Evolutionary conservation across 352 stramenopile genomes (phyloP).

Genomic region (Phytophthora brassicae): DNA sequence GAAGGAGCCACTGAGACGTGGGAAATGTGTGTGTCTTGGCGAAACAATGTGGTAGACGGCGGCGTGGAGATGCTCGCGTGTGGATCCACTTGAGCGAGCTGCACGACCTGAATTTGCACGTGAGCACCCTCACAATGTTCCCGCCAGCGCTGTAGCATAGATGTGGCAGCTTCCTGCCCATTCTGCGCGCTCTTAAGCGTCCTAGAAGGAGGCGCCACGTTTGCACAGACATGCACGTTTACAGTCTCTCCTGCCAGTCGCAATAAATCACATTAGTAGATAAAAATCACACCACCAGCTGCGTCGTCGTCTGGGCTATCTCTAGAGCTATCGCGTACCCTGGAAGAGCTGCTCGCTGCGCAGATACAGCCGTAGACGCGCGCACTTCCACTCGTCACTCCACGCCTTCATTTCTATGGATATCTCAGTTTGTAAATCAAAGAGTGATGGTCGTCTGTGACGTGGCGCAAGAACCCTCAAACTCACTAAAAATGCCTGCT

Average conservation of each 20-base stretch:
- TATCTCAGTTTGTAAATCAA: background rate
- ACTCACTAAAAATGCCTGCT: too few species aligned
- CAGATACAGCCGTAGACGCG: constrained; percentile 52
- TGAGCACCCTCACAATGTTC: constrained; percentile 47
- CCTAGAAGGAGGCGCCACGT: constrained; percentile 14
- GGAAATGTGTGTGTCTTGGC: constrained; percentile 57
- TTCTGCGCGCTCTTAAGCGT: background rate
- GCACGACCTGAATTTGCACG: constrained; percentile 55
- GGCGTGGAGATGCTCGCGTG: constrained; percentile 15
- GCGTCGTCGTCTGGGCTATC: background rate
- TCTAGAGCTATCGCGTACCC: constrained; percentile 27
- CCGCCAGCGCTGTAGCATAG: constrained; percentile 39
- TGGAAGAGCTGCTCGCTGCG: constrained; percentile 65
- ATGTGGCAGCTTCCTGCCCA: background rate
- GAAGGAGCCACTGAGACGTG: constrained; percentile 20
- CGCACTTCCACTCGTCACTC: constrained; percentile 69
- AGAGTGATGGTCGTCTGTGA: constrained; percentile 13
- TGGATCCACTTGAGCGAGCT: constrained; percentile 13
- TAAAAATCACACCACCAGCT: constrained; percentile 6
- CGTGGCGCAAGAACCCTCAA: background rate
- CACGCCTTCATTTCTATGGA: constrained; percentile 55
- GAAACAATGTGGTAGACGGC: constrained; percentile 45
- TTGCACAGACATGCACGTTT: constrained; percentile 39
- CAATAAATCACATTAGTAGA: background rate
- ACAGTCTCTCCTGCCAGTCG: constrained; percentile 41